Evolutionary conservation across 208 protist species (phyloP).

Genomic region (Trichomonas tenax): DNA sequence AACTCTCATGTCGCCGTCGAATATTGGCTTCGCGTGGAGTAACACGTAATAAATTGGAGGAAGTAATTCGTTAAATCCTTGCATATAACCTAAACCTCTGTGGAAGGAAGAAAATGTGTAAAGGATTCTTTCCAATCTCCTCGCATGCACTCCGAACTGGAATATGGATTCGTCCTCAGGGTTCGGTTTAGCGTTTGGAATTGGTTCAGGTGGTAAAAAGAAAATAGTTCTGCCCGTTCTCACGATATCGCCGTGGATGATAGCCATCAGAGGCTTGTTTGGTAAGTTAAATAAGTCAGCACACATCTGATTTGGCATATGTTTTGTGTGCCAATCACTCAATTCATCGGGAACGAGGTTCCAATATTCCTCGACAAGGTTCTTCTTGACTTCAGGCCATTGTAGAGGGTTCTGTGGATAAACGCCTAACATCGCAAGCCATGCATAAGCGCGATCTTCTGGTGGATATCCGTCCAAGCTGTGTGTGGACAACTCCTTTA

Average conservation of each 20-base stretch:
- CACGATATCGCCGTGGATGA: neutral
- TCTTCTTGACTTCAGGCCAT: neutral
- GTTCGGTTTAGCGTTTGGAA: neutral
- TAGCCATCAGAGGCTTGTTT: neutral
- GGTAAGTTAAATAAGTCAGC: neutral
- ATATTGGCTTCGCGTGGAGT: neutral
- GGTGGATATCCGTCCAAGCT: neutral
- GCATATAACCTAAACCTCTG: neutral
- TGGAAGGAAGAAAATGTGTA: neutral
- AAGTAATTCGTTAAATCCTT: neutral
- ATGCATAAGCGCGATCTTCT: neutral
- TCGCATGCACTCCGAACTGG: neutral
- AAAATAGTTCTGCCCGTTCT: neutral
- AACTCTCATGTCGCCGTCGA: neutral
- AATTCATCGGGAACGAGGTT: neutral
- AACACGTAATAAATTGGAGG: neutral
- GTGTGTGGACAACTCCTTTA: neutral
- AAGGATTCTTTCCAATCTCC: neutral
- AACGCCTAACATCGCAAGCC: neutral
- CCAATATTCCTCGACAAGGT: neutral
- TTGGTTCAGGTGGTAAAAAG: neutral
- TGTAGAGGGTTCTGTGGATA: neutral
- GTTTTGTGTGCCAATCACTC: neutral
- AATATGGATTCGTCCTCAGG: neutral
- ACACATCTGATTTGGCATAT: neutral